Evolutionary conservation across 2,329 filamentous ascomycete genomes (phyloP), one percentile per base, ranked within the genome.

Genomic region (Fusarium robinianum): DNA sequence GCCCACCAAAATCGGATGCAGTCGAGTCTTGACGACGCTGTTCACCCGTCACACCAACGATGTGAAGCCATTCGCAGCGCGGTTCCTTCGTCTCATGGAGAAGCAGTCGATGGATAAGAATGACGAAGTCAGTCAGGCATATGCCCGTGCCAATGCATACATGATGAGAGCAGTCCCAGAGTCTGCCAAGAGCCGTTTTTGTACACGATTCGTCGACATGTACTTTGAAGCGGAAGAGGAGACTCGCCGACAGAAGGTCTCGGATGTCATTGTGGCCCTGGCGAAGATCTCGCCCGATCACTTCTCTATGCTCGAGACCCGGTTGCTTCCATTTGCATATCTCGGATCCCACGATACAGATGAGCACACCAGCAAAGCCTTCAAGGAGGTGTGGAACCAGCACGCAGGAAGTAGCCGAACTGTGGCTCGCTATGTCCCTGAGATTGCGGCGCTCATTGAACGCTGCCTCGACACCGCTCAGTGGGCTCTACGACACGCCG

Each of bases 1-100:
- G 70, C 92, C 92, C 2, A 95, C 90, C 0, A 97, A 97, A 72
- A 87, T 97, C 33, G 94, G 90, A 24, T 95, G 90, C 61, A 88
- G 87, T 53, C 83, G 90, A 41, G 84, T 96, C 3, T 76, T 99
- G 21, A 87, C 88, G 6, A 91, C 89, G 1, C 77, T 99, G 6
- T 88, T 89, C 36, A 92, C 91, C 36, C 82, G 90, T 9, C 87
- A 92, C 53, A 82, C 80, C 23, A 78, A 84, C 24, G 74, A 91
- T 19, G 88, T 96, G 66, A 80, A 79, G 24, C 84, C 88, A 0
- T 84, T 91, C 60, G 85, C 88, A 9, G 81, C 88, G 51, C 75
- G 78, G 7, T 90, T 96, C 60, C 74, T 96, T 36, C 85, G 84
- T 53, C 66, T 90, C 8, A 78, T 96, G 52, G 83, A 90, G 60